Conservation (phyloP, 164 flowering plant species). For the Macadamia tetraphylla region DNA sequence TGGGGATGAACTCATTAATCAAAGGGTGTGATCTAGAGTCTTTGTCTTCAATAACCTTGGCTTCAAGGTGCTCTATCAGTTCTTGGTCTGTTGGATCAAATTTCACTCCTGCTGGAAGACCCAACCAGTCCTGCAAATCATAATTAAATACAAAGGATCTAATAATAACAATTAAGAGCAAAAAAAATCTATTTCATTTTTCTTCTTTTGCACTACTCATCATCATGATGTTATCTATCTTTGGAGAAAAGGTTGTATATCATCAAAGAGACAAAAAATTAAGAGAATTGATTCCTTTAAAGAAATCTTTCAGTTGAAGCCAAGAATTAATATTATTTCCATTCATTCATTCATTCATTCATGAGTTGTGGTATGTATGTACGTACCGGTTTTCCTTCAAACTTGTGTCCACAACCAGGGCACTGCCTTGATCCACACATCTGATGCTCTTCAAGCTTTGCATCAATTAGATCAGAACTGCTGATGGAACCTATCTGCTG, state of each 20-base stretch:
- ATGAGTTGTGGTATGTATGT: background rate
- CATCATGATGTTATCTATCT: too few species aligned
- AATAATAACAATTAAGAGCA: background rate
- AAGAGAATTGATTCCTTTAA: conserved; percentile 7
- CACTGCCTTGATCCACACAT: conserved; percentile 87
- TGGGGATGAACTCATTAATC: conserved; percentile 88
- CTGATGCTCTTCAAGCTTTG: conserved; percentile 92
- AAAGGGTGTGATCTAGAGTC: conserved; percentile 80
- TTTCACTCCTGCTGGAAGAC: conserved; percentile 95
- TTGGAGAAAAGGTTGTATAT: too few species aligned
- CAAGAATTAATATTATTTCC: conserved; percentile 18
- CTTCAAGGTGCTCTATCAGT: conserved; percentile 86
- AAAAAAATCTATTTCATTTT: background rate
- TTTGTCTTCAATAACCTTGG: conserved; percentile 56
- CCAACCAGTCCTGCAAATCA: conserved; percentile 76
- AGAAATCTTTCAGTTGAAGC: conserved; percentile 25
- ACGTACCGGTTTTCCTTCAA: conserved; percentile 78
- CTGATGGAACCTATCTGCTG: conserved; percentile 44
- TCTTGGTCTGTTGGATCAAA: conserved; percentile 97
- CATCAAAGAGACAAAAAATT: background rate
- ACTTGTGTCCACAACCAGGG: conserved; percentile 92
- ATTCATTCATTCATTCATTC: background rate
- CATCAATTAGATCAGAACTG: conserved; percentile 85
- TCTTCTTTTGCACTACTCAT: background rate
- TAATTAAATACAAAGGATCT: background rate